These are phyloP conservation scores for Pichia occidentalis DNA, from an alignment of 805 yeast genomes.

Conservation along the genomic window DNA sequence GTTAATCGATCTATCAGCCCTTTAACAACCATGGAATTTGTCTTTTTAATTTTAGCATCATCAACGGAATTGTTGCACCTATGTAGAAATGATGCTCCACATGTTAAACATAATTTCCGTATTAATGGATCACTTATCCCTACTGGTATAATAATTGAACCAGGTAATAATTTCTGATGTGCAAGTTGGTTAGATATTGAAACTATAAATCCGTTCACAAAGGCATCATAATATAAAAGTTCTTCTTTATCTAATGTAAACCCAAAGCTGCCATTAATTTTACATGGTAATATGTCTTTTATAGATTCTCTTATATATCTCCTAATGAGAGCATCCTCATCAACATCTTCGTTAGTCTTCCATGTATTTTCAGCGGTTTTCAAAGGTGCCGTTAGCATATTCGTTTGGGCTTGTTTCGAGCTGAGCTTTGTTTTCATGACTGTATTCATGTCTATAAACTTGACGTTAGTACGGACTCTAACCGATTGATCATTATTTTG, in stretches of 20 bases:
- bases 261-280: neutral
- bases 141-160: slow-evolving; percentile 34
- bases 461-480: slow-evolving; percentile 5
- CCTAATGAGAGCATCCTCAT: slow-evolving; percentile 22
- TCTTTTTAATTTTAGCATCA: slow-evolving; percentile 17
- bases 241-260: neutral
- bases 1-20: slow-evolving; percentile 22
- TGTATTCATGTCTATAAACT: slow-evolving; percentile 4
- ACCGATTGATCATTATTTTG: slow-evolving; percentile 13
- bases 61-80: slow-evolving; percentile 17
- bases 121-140: slow-evolving; percentile 27
- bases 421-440: neutral
- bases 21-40: slow-evolving; percentile 4
- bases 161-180: slow-evolving; percentile 35
- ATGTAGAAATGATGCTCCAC: slow-evolving; percentile 35
- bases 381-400: too few relatives aligned
- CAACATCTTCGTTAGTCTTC: neutral
- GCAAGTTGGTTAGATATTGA: slow-evolving; percentile 37
- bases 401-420: neutral
- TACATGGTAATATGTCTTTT: neutral
- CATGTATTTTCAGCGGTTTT: neutral
- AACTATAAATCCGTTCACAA: slow-evolving; percentile 36
- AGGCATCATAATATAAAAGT: slow-evolving; percentile 26
- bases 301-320: slow-evolving; percentile 14
- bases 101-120: slow-evolving; percentile 32